Evolutionary conservation across 768 basidiomycete genomes (phyloP).

Genomic region (Naematelia encephala): DNA sequence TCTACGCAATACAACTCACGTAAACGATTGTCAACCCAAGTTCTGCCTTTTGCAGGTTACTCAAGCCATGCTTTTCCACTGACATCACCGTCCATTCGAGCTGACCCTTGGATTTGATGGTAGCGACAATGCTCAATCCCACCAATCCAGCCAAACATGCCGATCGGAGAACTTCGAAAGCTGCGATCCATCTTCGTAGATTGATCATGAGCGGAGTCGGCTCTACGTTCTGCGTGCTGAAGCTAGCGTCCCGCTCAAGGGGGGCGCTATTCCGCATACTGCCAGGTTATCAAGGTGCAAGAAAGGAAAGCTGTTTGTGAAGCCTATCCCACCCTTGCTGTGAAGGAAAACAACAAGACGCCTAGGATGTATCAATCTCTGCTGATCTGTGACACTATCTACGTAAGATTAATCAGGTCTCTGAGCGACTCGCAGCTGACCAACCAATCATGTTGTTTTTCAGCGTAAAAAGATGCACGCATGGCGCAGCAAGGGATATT

Average conservation of each 20-base stretch:
- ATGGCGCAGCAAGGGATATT: too few relatives aligned
- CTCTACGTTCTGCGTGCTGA: neutral
- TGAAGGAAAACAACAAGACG: too few relatives aligned
- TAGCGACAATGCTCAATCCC: slow-evolving; percentile 55
- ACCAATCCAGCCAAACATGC: slow-evolving; percentile 57
- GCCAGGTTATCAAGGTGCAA: too few relatives aligned
- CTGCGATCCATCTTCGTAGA: neutral
- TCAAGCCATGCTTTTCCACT: slow-evolving; percentile 27
- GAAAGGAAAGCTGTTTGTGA: too few relatives aligned
- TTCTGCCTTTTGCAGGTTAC: slow-evolving; percentile 43
- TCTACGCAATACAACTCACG: slow-evolving; percentile 31
- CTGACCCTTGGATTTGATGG: slow-evolving; percentile 52
- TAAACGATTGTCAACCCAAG: slow-evolving; percentile 50
- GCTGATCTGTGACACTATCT: too few relatives aligned
- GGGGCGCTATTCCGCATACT: neutral
- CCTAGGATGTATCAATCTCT: too few relatives aligned
- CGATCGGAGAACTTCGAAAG: slow-evolving; percentile 55
- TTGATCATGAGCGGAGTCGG: neutral
- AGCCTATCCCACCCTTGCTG: too few relatives aligned
- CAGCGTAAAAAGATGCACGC: too few relatives aligned
- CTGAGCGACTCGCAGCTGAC: too few relatives aligned
- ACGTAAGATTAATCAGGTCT: too few relatives aligned
- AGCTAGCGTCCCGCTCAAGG: neutral
- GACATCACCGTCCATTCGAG: slow-evolving; percentile 41
- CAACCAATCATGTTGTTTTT: too few relatives aligned